phyloP scores from a whole-genome alignment of 352 stramenopile genomes.

The Pythium aquatile region DNA sequence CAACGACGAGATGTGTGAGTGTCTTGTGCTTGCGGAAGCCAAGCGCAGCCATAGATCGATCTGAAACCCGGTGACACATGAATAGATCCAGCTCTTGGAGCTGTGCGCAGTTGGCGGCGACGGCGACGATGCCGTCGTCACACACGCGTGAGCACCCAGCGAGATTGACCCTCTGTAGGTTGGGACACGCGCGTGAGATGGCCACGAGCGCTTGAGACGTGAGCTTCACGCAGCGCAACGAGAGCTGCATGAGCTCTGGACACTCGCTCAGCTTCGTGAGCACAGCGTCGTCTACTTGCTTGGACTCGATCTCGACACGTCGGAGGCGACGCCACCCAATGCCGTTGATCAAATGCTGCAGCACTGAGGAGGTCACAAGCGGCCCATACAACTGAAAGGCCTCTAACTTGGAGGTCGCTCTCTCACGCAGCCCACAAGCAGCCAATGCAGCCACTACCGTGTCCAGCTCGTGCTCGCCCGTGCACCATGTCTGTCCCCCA shows the following conservation, averaged over 20 bases:
- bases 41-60: slow-evolving; percentile 58
- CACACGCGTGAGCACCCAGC: slow-evolving; percentile 72
- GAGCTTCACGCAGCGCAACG: slow-evolving; percentile 76
- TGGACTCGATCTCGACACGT: slow-evolving; percentile 69
- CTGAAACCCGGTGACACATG: slow-evolving; percentile 79
- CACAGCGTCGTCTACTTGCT: slow-evolving; percentile 52
- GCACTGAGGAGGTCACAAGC: slow-evolving; percentile 42
- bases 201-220: slow-evolving; percentile 43
- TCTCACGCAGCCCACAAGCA: slow-evolving; percentile 8
- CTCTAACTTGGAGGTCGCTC: slow-evolving; percentile 36
- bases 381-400: slow-evolving; percentile 62
- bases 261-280: slow-evolving; percentile 45
- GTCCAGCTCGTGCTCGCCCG: slow-evolving; percentile 59
- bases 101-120: slow-evolving; percentile 47
- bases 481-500: slow-evolving; percentile 63
- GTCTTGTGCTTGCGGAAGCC: slow-evolving; percentile 39
- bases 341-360: slow-evolving; percentile 42
- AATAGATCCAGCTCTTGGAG: slow-evolving; percentile 69
- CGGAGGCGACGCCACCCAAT: slow-evolving; percentile 36
- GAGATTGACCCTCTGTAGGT: slow-evolving; percentile 59
- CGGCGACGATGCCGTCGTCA: slow-evolving; percentile 72
- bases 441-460: slow-evolving; percentile 34
- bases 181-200: slow-evolving; percentile 39
- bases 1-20: slow-evolving; percentile 38
- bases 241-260: slow-evolving; percentile 33